Conservation (phyloP, 1,139 yeast genomes). For the Blastobotrys elegans region DNA sequence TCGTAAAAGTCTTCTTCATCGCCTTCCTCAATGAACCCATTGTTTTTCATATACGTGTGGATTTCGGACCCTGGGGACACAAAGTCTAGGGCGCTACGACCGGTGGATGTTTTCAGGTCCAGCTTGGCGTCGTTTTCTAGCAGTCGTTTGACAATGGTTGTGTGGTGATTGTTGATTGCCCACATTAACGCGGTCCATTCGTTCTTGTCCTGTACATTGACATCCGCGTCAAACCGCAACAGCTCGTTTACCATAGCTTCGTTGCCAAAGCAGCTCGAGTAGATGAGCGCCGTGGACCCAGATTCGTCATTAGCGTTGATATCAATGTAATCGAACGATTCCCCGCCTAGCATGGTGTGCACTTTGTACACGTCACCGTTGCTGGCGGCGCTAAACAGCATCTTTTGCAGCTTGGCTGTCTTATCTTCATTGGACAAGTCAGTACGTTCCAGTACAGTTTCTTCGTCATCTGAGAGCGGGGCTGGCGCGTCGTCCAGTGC, state of each 20-base stretch:
- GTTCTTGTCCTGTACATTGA: slow-evolving; percentile 36
- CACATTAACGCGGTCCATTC: slow-evolving; percentile 45
- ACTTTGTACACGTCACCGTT: slow-evolving; percentile 34
- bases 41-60: slow-evolving; percentile 27
- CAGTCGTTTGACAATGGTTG: slow-evolving; percentile 33
- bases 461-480: slow-evolving; percentile 17
- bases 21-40: slow-evolving; percentile 25
- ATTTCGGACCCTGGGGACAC: slow-evolving; percentile 33
- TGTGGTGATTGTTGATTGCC: slow-evolving; percentile 41
- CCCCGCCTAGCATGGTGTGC: slow-evolving; percentile 29
- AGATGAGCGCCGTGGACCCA: slow-evolving; percentile 38
- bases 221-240: slow-evolving; percentile 36
- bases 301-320: slow-evolving; percentile 36
- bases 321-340: slow-evolving; percentile 27
- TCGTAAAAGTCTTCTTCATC: slow-evolving; percentile 32
- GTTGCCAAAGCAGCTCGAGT: slow-evolving; percentile 41
- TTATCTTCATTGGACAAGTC: slow-evolving; percentile 23
- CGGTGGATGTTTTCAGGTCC: slow-evolving; percentile 30
- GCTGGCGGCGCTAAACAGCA: slow-evolving; percentile 33
- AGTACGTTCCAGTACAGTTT: slow-evolving; percentile 24
- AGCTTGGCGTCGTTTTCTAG: slow-evolving; percentile 37
- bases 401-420: slow-evolving; percentile 24
- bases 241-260: slow-evolving; percentile 36
- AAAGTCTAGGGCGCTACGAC: slow-evolving; percentile 37
- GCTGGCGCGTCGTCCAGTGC: background rate